phyloP scores from a whole-genome alignment of 2,329 filamentous ascomycete genomes.

The Colletotrichum tofieldiae region DNA sequence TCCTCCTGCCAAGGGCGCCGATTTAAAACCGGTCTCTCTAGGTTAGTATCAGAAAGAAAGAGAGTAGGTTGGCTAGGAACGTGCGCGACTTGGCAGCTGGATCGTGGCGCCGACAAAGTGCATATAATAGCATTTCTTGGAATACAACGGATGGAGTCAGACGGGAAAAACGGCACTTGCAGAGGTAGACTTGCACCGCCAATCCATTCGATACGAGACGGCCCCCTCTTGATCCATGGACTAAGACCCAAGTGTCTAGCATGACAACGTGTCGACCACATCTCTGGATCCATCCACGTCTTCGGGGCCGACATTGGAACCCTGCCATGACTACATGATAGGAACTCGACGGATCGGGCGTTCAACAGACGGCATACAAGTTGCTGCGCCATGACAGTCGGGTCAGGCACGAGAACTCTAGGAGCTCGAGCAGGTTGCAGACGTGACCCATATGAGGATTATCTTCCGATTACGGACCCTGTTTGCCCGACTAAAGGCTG shows the following conservation, averaged over 20 bases:
- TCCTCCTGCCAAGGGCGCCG: slow-evolving; percentile 28
- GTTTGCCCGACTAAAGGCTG: slow-evolving; percentile 24
- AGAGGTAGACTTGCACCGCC: slow-evolving; percentile 7
- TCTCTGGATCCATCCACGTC: slow-evolving; percentile 22
- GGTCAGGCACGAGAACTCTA: slow-evolving; percentile 1
- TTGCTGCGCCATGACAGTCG: slow-evolving; percentile 9
- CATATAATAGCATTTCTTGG: slow-evolving; percentile 21
- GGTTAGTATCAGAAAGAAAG: not conserved
- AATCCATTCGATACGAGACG: slow-evolving; percentile 33
- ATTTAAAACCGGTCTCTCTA: slow-evolving; percentile 10
- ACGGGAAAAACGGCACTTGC: slow-evolving; percentile 28
- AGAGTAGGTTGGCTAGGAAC: slow-evolving; percentile 8
- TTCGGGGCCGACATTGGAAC: slow-evolving; percentile 6
- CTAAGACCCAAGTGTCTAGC: slow-evolving; percentile 19
- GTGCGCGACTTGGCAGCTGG: slow-evolving; percentile 30
- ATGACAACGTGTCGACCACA: slow-evolving; percentile 12
- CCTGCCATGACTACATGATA: slow-evolving; percentile 9
- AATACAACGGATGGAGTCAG: slow-evolving; percentile 12
- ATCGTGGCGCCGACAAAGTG: slow-evolving; percentile 28
- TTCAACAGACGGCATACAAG: slow-evolving; percentile 19
- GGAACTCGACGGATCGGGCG: not conserved
- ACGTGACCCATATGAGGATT: slow-evolving; percentile 2
- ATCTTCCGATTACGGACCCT: slow-evolving; percentile 17
- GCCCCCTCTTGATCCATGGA: slow-evolving; percentile 4
- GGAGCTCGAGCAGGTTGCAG: not conserved